Conservation (phyloP, 768 basidiomycete species). For the Termitomyces sp. region DNA sequence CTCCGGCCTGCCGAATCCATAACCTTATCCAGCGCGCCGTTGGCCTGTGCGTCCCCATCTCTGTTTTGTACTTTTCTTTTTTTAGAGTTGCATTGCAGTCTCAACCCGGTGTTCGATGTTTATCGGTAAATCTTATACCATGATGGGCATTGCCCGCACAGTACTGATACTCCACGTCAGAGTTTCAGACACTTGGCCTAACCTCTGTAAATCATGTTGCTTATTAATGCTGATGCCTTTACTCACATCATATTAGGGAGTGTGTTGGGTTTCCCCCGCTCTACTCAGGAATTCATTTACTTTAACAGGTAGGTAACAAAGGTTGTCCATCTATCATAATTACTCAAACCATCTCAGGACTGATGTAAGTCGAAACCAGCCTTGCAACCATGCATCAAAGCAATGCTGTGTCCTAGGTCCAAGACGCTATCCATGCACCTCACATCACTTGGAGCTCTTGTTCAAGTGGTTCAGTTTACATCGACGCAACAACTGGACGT, state of each 20-base stretch:
- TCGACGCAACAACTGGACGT: slow-evolving; percentile 31
- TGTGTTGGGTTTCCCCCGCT: slow-evolving; percentile 66
- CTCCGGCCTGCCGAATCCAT: slow-evolving; percentile 38
- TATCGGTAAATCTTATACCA: slow-evolving; percentile 31
- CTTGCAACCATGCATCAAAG: background rate
- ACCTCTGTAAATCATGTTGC: slow-evolving; percentile 29
- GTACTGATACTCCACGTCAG: slow-evolving; percentile 13
- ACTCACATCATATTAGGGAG: slow-evolving; percentile 30
- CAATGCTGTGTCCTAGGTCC: slow-evolving; percentile 22
- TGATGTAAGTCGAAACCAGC: slow-evolving; percentile 22
- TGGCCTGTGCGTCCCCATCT: slow-evolving; percentile 29
- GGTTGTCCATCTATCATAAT: background rate
- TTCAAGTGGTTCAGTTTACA: slow-evolving; percentile 46
- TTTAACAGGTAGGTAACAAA: slow-evolving; percentile 38
- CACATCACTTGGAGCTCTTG: slow-evolving; percentile 55
- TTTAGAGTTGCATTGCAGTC: slow-evolving; percentile 19
- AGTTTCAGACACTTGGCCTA: slow-evolving; percentile 49
- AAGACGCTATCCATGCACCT: slow-evolving; percentile 60
- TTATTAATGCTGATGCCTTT: background rate
- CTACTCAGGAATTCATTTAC: slow-evolving; percentile 50
- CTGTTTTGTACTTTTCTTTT: background rate
- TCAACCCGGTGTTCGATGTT: slow-evolving; percentile 53
- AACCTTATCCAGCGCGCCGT: slow-evolving; percentile 44
- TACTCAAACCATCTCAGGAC: slow-evolving; percentile 18
- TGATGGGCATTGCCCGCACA: background rate